Base-by-base conservation (phyloP, 1,139 yeast genomes). In the Nakaseomyces uthaithaninus region DNA sequence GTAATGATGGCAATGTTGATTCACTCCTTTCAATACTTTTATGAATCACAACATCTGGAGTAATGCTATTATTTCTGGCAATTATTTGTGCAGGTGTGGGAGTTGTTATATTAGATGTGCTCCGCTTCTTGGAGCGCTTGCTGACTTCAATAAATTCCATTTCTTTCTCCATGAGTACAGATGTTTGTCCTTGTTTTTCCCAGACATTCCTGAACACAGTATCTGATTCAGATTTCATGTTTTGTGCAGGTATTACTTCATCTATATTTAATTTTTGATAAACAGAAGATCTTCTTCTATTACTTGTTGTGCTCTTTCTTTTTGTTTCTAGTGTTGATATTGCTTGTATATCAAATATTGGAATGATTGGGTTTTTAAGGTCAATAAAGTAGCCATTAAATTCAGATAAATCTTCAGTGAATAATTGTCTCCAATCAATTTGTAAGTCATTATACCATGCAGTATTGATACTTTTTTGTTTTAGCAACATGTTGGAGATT, bases 301-400 rank as follows among this genome's bases (percentile, higher is more conserved):
- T 20, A 31, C 25, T 41, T 3, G 27, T 14, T 12, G 17, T 22
- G 11, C 18, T 33, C 14, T 22, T 30, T 8, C 25, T 25, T 18
- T 19, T 36, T 11, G 30, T 4, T 4, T n/a, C 23, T n/a, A 19
- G 23, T 8, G 31, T 2, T 26, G 25, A 25, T 16, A 30, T 6
- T 14, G 20, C 14, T 15, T 45, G 50, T 2, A 63, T 49, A 53
- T 75, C 80, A 38, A 75, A 54, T 36, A 74, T 52, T 2, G 84
- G 80, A 27, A 64, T 70, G 49, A 77, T 75, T 7, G 51, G 44
- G 18, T 58, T 53, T 17, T 63, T 64, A 3, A 66, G 60, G 45
- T 71, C 69, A 58, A 80, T 68, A 47, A 75, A 80, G 2, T 58
- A 53, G 26, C 67, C 71, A 48, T 80, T 77, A 52, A 68, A 77